Evolutionary conservation across 345 rosid species (phyloP).

Genomic region (Lepidium africanum): DNA sequence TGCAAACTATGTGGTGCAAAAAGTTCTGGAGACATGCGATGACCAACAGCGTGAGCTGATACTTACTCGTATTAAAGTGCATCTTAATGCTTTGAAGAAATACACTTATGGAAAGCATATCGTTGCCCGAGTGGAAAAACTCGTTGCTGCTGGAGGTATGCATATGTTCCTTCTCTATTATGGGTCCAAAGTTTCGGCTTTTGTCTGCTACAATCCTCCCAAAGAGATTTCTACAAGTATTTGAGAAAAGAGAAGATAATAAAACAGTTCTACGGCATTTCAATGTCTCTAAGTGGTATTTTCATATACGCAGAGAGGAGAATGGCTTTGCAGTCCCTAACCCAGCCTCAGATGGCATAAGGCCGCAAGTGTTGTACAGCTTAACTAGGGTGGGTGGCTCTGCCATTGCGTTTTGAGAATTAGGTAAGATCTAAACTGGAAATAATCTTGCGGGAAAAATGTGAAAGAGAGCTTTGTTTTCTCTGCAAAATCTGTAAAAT

Average conservation of each 20-base stretch:
- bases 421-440: slow-evolving; percentile 40
- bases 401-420: slow-evolving; percentile 31
- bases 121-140: slow-evolving; percentile 94
- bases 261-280: background rate
- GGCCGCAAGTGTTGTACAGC: slow-evolving; percentile 25
- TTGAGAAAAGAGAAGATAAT: background rate
- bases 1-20: slow-evolving; percentile 97
- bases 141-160: slow-evolving; percentile 93
- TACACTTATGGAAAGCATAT: slow-evolving; percentile 96
- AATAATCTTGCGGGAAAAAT: slow-evolving; percentile 31
- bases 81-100: slow-evolving; percentile 82
- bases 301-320: slow-evolving; percentile 22
- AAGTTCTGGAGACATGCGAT: slow-evolving; percentile 92
- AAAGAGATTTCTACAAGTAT: background rate
- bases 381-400: slow-evolving; percentile 29
- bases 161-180: background rate
- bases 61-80: slow-evolving; percentile 79
- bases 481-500: slow-evolving; percentile 50
- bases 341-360: slow-evolving; percentile 20
- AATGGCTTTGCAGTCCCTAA: slow-evolving; percentile 23
- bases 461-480: slow-evolving; percentile 35
- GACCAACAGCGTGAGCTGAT: slow-evolving; percentile 82
- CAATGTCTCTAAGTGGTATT: background rate
- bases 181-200: background rate
- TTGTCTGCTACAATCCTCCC: background rate